Base-by-base conservation (phyloP, 2,329 filamentous ascomycete species). In the Biscogniauxia sp. region DNA sequence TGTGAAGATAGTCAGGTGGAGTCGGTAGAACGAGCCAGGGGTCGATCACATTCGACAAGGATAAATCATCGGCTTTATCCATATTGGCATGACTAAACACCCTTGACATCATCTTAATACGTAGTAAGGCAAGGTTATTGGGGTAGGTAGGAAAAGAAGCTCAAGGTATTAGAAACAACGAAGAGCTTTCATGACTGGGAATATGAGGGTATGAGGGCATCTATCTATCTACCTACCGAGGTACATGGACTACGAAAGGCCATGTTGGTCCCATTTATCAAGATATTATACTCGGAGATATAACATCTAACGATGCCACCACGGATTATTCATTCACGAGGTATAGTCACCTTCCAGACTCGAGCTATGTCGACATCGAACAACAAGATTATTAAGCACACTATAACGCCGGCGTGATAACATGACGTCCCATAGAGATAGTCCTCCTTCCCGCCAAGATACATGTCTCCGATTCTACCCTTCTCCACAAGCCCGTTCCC, bases 61-160 rank as follows among this genome's bases (percentile, higher is more conserved):
- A 37, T 59, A 57, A 50, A 57, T 60, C 59, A 59, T 56, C 26
- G 25, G 25, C 45, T 65, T 65, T 66, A 66, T 63, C 62, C 64
- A 65, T 59, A 63, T 66, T 60, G 53, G 51, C 23, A 56, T 61
- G 32, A 60, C 53, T 51, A 62, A 61, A 55, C 56, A 56, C 17
- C 37, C 54, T 58, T 32, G 7, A 32, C 23, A 50, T 61, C 62
- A 13, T 54, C 19, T 13, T 20, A 13, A 26, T 20, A 7, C 20
- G 19, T 52, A 19, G 50, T 52, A 7, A 2, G 50, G 23, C 50
- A 20, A 20, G 50, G 50, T 52, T 13, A 7, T 32, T 3, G 28
- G 28, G 11, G 5, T 6, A 45, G 37, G 17, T n/a, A 2, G 15
- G 15, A n/a, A 45, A 17, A 45, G 15, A 45, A 45, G 5, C 37